phyloP scores from a whole-genome alignment of 208 protist genomes.

The Crithidia sp. region DNA sequence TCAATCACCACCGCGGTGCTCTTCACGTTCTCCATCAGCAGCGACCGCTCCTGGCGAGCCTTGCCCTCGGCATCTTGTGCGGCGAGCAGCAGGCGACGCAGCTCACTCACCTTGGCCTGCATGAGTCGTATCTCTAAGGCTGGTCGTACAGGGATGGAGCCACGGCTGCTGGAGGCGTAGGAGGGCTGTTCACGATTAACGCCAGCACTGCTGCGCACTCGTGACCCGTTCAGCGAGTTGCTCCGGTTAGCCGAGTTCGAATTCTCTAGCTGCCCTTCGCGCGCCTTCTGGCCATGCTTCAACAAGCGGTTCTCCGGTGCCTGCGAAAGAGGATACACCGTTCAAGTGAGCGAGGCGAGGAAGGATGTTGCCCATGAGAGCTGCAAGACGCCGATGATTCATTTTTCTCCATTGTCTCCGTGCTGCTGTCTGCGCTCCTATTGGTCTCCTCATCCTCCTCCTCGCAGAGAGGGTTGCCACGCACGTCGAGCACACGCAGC shows the following conservation, averaged over 20 bases:
- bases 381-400: conserved; percentile 12
- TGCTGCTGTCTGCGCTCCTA: not conserved
- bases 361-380: conserved; percentile 35
- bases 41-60: conserved; percentile 45
- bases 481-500: conserved; percentile 68
- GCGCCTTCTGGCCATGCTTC: conserved; percentile 34
- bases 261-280: conserved; percentile 2
- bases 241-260: too few relatives aligned
- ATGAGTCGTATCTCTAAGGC: conserved; percentile 51
- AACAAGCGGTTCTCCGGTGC: conserved; percentile 53
- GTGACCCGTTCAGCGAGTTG: too few relatives aligned
- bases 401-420: not conserved
- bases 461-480: conserved; percentile 51
- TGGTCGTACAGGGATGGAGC: not conserved
- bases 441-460: not conserved
- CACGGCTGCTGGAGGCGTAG: not conserved
- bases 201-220: too few relatives aligned
- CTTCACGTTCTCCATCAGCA: conserved; percentile 66
- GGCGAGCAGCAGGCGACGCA: conserved; percentile 53
- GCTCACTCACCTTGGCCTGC: conserved; percentile 70
- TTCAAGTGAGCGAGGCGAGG: conserved; percentile 70
- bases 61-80: conserved; percentile 52
- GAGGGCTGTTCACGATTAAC: not conserved
- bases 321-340: conserved; percentile 71
- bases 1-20: conserved; percentile 61